Base-by-base conservation (phyloP, 1,139 yeast genomes). In the Candida sp. region DNA sequence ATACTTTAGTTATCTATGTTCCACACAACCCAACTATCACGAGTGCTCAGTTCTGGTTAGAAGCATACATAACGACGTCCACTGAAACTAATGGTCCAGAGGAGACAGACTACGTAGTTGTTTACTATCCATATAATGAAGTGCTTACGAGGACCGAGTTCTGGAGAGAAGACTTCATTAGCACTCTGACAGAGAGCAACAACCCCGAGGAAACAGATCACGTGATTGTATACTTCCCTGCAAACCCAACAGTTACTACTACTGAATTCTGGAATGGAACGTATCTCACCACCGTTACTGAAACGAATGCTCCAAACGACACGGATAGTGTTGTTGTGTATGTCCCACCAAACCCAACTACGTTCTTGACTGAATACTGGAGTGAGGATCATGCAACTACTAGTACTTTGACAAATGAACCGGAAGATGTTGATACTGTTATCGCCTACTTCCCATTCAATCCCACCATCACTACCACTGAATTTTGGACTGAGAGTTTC, bases 191-290 rank as follows among this genome's bases (percentile, higher is more conserved):
- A 12, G 25, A 30, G 3, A 47, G 57, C 9, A 38, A 33, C 22
- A 31, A 54, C 3, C 53, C 51, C 9, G 55, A 48, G n/a, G 59
- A 51, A 4, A 60, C 63, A 2, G 57, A 57, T 44, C 54, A 61
- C n/a, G 62, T 63, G 3, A 46, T 58, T 41, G 58, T 63, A 22
- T 58, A 59, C 11, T 57, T 56, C 12, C 68, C 69, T 11, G 44
- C 42, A 9, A 46, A 47, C 35, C 47, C 62, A 11, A 53, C 53
- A 1, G 33, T 35, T 2, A 61, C 63, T 3, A 41, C 55, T 4
- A 54, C 61, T 7, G 52, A 55, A 51, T 47, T 58, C 30, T 52
- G 9, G 4, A 58, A 3, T 3, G 49, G 9, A 9, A n/a, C 47
- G 9, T 47, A 11, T 12, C 50, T 54, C 32, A 34, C 55, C 32